Evolutionary conservation across 2,329 filamentous ascomycete genomes (phyloP).

Genomic region (Talaromyces sp.): DNA sequence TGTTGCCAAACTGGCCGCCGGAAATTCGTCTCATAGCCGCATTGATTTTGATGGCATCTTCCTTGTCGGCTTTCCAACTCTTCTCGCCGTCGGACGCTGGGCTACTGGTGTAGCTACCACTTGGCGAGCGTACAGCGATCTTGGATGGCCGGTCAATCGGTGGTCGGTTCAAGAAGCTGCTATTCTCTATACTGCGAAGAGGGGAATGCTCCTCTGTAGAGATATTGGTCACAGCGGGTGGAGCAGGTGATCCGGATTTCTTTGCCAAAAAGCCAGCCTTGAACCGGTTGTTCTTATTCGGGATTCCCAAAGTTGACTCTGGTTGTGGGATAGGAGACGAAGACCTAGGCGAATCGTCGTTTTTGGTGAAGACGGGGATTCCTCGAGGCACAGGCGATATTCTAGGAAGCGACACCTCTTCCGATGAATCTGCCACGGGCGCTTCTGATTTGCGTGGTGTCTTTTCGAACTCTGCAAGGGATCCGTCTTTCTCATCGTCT

Average conservation of each 20-base stretch:
- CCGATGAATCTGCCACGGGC: conserved; percentile 34
- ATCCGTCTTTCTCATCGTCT: conserved; percentile 81
- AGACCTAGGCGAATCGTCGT: conserved; percentile 31
- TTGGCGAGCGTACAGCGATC: conserved; percentile 35
- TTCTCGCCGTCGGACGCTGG: conserved; percentile 44
- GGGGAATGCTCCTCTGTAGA: conserved; percentile 53
- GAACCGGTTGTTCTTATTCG: conserved; percentile 69
- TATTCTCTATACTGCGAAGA: conserved; percentile 48
- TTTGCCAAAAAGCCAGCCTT: conserved; percentile 81
- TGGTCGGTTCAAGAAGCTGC: conserved; percentile 44
- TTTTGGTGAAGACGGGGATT: conserved; percentile 36
- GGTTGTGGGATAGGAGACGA: conserved; percentile 56
- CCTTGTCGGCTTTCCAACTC: conserved; percentile 40
- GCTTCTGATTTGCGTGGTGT: conserved; percentile 65
- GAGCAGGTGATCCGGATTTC: conserved; percentile 61
- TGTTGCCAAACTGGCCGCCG: conserved; percentile 34
- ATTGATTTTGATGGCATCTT: conserved; percentile 50
- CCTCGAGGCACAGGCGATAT: conserved; percentile 46
- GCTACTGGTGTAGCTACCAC: conserved; percentile 28
- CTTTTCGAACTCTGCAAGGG: conserved; percentile 83
- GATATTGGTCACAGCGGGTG: conserved; percentile 54
- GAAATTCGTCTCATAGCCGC: conserved; percentile 54
- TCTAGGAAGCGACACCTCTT: conserved; percentile 44
- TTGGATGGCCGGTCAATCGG: conserved; percentile 36
- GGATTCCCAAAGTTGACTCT: conserved; percentile 55